phyloP scores from a whole-genome alignment of 2,329 filamentous ascomycete species.

The Penicillium sp. region DNA sequence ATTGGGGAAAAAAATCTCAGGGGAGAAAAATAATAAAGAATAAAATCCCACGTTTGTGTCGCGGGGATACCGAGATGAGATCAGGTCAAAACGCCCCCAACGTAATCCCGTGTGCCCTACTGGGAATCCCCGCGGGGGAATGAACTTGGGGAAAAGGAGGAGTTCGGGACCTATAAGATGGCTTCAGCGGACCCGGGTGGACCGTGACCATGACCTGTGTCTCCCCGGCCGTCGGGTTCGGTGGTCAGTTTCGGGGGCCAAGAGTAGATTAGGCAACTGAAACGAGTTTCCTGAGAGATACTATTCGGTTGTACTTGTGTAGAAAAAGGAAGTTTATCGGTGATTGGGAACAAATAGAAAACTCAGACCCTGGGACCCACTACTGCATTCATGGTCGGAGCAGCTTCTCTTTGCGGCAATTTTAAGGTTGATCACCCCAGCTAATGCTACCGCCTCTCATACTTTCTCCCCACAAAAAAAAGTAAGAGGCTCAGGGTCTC shows the following conservation, averaged over 20 bases:
- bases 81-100: not conserved
- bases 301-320: not conserved
- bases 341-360: not conserved
- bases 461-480: not conserved
- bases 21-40: not conserved
- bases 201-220: not conserved
- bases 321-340: not conserved
- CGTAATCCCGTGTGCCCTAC: not conserved
- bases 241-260: not conserved
- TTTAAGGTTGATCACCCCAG: not conserved
- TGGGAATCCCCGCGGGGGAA: not conserved
- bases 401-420: not conserved
- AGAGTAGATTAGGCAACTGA: conserved; percentile 1
- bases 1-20: not conserved
- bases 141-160: not conserved
- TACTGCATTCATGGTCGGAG: not conserved
- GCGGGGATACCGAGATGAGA: not conserved
- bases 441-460: not conserved
- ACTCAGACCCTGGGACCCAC: conserved; percentile 1
- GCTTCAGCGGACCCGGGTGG: not conserved
- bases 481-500: not conserved
- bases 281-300: not conserved
- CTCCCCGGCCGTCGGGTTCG: not conserved
- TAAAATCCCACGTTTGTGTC: not conserved
- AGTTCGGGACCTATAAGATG: not conserved